Percentiles rank a stretch among this genome's conserved stretches.
These are phyloP conservation scores for Heracleum sosnowskyi DNA, from an alignment of 129 eudicot genomes.

Conservation along the genomic window DNA sequence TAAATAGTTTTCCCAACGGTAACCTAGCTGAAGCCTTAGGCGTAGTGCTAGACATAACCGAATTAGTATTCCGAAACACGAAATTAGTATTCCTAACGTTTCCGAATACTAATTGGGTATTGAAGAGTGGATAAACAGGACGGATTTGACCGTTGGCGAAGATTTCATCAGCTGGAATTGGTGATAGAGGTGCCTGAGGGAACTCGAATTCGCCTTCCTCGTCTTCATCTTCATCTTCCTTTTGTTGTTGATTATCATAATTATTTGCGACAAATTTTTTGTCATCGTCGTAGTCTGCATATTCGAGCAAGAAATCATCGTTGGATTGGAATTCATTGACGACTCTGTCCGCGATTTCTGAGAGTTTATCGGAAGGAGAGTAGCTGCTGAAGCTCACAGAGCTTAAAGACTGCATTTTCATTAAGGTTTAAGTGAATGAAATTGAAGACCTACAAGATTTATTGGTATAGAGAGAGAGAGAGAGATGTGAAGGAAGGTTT, in stretches of 20 bases:
- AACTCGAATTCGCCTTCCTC: conserved; percentile 71
- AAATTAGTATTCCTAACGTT: neutral
- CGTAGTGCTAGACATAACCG: conserved; percentile 18
- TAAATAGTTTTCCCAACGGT: conserved; percentile 53
- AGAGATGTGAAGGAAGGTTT: neutral
- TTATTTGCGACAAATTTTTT: neutral
- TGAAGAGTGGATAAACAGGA: conserved; percentile 54
- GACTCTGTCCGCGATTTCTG: conserved; percentile 61
- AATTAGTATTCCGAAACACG: neutral
- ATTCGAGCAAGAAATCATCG: conserved; percentile 24
- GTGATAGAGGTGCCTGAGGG: conserved; percentile 27
- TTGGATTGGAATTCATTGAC: conserved; percentile 30
- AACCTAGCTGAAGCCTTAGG: conserved; percentile 21
- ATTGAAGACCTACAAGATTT: neutral
- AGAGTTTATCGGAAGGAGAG: conserved; percentile 39
- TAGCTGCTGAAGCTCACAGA: conserved; percentile 60
- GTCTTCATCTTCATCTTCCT: conserved; percentile 2
- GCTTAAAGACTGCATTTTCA: conserved; percentile 35
- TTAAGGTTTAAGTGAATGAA: neutral
- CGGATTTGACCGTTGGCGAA: conserved; percentile 56
- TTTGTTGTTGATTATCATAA: neutral
- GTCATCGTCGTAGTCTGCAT: neutral
- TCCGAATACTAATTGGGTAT: conserved; percentile 27
- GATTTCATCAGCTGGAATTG: conserved; percentile 59
- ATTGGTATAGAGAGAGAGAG: neutral